phyloP scores from a whole-genome alignment of 169 alveolate species.

The Cytauxzoon felis region DNA sequence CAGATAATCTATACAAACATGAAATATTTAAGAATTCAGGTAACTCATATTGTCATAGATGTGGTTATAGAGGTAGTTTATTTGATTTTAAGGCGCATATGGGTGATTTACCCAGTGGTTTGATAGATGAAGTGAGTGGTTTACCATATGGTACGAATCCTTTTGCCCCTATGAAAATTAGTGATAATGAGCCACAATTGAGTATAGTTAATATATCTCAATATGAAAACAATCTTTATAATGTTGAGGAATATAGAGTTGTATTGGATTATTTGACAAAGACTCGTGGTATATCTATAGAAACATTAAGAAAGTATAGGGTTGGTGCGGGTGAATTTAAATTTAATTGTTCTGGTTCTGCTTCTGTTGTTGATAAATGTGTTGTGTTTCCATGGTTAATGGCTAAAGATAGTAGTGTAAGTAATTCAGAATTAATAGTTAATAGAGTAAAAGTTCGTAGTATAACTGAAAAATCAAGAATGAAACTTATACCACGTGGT shows the following conservation, averaged over 20 bases:
- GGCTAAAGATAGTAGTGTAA: not conserved
- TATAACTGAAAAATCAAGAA: slow-evolving; percentile 78
- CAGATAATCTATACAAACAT: slow-evolving; percentile 77
- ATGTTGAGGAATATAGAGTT: slow-evolving; percentile 60
- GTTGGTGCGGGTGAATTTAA: slow-evolving; percentile 79
- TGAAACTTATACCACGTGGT: slow-evolving; percentile 86
- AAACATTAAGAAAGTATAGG: slow-evolving; percentile 74
- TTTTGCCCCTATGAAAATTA: not conserved
- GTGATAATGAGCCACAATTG: slow-evolving; percentile 30
- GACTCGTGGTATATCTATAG: slow-evolving; percentile 72
- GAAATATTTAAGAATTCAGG: slow-evolving; percentile 81
- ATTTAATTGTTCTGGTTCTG: slow-evolving; percentile 15
- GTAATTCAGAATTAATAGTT: slow-evolving; percentile 24
- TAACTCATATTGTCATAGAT: slow-evolving; percentile 80
- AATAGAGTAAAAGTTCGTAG: slow-evolving; percentile 68
- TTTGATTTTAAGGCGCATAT: slow-evolving; percentile 80
- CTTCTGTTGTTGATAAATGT: slow-evolving; percentile 63
- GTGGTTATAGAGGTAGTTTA: slow-evolving; percentile 82
- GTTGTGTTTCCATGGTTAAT: slow-evolving; percentile 63
- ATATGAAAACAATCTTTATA: slow-evolving; percentile 64
- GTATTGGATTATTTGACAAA: slow-evolving; percentile 78
- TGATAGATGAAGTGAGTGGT: slow-evolving; percentile 38
- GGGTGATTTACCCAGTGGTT: slow-evolving; percentile 70
- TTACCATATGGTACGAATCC: slow-evolving; percentile 32
- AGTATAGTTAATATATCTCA: slow-evolving; percentile 59